A percentile compares a stretch with the other conserved stretches of the same genome.
Evolutionary conservation across 495 filamentous ascomycete species (phyloP).

Genomic region (Penicillium samsonianum): DNA sequence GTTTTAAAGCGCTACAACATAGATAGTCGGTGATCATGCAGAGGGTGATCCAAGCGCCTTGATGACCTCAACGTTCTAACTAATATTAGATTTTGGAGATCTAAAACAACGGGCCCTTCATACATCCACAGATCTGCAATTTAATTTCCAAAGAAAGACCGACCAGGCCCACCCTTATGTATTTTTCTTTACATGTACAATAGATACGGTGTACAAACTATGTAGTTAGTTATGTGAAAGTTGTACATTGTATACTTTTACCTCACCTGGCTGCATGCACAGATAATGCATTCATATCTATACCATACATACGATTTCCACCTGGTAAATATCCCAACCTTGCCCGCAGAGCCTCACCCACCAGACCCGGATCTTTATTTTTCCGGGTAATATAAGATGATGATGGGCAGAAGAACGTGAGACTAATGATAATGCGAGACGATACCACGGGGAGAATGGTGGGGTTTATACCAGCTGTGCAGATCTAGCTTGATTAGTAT

Average conservation of each 20-base stretch:
- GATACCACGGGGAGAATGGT: neutral
- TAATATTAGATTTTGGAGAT: neutral
- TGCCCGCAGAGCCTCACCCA: neutral
- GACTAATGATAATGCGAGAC: neutral
- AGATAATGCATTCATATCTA: neutral
- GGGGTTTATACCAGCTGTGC: too few species aligned
- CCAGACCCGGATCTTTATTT: neutral
- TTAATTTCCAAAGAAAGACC: neutral
- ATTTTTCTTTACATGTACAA: neutral
- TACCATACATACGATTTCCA: too few species aligned
- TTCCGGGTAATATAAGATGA: neutral
- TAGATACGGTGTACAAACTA: neutral
- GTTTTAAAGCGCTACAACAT: neutral
- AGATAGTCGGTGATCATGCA: neutral
- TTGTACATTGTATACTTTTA: too few species aligned
- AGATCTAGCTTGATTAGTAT: too few species aligned
- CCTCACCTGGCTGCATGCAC: neutral
- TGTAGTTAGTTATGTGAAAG: too few species aligned
- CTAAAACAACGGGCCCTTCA: neutral
- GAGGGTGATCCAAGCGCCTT: constrained; percentile 5
- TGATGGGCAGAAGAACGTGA: neutral
- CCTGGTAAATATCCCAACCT: too few species aligned
- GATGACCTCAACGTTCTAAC: constrained; percentile 1
- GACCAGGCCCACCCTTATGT: neutral
- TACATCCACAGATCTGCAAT: constrained; percentile 1